A percentile compares a stretch with the other conserved stretches of the same genome.
Conservation (phyloP, 2,329 filamentous ascomycete species). For the Knoxdaviesia capensis region DNA sequence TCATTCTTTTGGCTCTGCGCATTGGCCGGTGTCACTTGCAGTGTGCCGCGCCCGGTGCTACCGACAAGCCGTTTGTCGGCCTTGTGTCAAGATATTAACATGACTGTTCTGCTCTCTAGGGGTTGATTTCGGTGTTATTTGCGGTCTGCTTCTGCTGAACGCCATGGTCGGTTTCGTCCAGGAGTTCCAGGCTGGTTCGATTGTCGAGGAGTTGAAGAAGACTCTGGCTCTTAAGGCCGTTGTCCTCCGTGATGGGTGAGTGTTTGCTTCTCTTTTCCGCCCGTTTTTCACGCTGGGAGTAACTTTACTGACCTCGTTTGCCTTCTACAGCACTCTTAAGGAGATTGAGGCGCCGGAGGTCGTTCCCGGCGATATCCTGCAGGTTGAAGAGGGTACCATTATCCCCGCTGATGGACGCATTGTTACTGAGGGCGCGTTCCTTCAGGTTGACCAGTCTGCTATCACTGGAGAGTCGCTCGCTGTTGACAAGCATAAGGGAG, state of each 20-base stretch:
- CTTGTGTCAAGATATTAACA: no score
- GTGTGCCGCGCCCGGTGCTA: no score
- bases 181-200: constrained; percentile 76
- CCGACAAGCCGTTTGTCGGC: no score
- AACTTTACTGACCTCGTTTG: no score
- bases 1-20: background rate
- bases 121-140: constrained; percentile 89
- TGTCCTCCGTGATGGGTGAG: constrained; percentile 51
- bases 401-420: constrained; percentile 78
- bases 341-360: constrained; percentile 71
- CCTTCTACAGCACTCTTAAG: constrained; percentile 27
- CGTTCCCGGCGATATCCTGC: constrained; percentile 76
- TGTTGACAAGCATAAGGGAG: constrained; percentile 69
- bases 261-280: constrained; percentile 9
- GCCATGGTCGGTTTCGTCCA: constrained; percentile 73
- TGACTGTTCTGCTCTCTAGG: constrained; percentile 11
- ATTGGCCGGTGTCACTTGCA: no score
- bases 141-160: constrained; percentile 65
- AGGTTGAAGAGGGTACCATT: constrained; percentile 76
- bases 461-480: constrained; percentile 85
- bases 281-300: no score
- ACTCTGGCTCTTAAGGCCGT: constrained; percentile 74
- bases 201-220: constrained; percentile 82
- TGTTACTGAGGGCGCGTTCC: constrained; percentile 63
- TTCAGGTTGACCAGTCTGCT: constrained; percentile 81